Base-by-base conservation (phyloP, 2,329 filamentous ascomycete species). In the Orbilia ellipsospora region DNA sequence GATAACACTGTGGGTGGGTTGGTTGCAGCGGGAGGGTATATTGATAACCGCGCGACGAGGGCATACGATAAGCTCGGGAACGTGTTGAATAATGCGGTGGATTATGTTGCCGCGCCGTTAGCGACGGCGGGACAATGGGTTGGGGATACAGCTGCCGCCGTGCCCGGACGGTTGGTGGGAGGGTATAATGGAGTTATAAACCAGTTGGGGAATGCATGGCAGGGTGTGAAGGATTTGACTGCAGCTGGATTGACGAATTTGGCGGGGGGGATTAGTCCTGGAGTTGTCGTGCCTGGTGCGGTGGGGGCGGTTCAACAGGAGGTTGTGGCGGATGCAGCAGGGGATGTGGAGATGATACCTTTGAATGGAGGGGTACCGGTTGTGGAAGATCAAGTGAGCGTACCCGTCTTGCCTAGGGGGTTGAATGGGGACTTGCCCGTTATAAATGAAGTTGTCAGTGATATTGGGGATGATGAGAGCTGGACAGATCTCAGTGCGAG, bases 101-200 rank as follows among this genome's bases (percentile, higher is more conserved):
- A 61, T 18, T 52, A 57, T 36, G 18, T 66, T 16, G 15, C 48
- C 5, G 26, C 51, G 4, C 54, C 60, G 18, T 20, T 65, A 1
- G 60, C 52, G 0, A 65, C 45, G 23, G 68, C 68, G 1, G 68
- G 68, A n/a, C 13, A 54, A 1, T 65, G 60, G 61, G 60, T 73
- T 23, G 60, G 26, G 8, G 55, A 40, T 45, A 15, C 36, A 23
- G 60, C 60, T 15, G 52, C 23, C 40, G 45, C 13, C 36, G 45
- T 28, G 13, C 44, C 44, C 13, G 44, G 44, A 15, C 7, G 44
- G 44, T 48, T 48, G 13, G 16, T 36, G 7, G 44, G 4, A 4
- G 42, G 44, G 44, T 48, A 48, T 48, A 48, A 48, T 18, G 44
- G 15, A 6, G 6, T n/a, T 18, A 13, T 18, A 2, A 2, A 10